phyloP scores from a whole-genome alignment of 2,329 filamentous ascomycete species.

The Phyllosticta ampelicida region DNA sequence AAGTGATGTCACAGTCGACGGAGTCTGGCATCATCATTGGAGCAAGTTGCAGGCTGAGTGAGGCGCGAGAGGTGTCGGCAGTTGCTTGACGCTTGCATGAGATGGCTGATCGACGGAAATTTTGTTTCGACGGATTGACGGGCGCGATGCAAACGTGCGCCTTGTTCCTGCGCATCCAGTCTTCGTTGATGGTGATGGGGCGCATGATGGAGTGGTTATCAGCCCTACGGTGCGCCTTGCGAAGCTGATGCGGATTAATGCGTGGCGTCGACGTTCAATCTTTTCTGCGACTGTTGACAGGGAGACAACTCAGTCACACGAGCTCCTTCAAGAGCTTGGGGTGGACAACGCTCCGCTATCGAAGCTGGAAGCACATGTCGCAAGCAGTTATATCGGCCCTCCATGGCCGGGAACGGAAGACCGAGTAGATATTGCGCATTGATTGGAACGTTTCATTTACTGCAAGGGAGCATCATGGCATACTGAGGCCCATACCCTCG shows the following conservation, averaged over 20 bases:
- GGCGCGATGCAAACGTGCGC: too few relatives aligned
- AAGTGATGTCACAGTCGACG: background rate
- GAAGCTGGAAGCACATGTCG: background rate
- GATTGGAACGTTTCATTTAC: background rate
- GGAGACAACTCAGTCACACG: background rate
- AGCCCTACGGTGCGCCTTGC: too few relatives aligned
- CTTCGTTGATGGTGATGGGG: too few relatives aligned
- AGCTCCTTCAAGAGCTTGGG: background rate
- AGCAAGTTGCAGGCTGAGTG: background rate
- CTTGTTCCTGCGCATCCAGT: too few relatives aligned
- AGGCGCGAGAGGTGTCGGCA: background rate
- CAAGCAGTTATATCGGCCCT: background rate
- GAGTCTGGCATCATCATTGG: background rate
- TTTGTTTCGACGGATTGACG: background rate
- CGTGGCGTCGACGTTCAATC: background rate
- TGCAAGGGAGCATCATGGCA: background rate
- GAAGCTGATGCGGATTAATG: background rate
- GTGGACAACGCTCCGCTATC: background rate
- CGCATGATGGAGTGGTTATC: too few relatives aligned
- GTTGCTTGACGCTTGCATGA: background rate
- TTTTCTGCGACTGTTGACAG: background rate
- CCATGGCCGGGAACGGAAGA: background rate
- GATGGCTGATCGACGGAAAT: background rate
- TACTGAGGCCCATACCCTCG: too few relatives aligned
- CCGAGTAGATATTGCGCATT: background rate